A percentile compares a stretch with the other conserved stretches of the same genome.
These are phyloP conservation scores for Nicotiana sylvestris DNA, from an alignment of 257 asterid species.

Conservation along the genomic window DNA sequence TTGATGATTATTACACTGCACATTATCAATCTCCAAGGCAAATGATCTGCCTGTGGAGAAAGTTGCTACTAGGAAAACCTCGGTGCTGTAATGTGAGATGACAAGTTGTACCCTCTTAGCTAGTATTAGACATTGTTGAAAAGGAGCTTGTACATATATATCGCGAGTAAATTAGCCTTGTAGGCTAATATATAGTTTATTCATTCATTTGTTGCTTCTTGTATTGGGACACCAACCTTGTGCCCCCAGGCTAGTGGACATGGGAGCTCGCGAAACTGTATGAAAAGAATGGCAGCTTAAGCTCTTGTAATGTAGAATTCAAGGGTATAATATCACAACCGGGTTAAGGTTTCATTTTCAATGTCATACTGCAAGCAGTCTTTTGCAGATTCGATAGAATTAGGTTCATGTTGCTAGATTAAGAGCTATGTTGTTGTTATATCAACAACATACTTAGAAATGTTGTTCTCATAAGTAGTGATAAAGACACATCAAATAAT, in stretches of 20 bases:
- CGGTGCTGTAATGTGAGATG: constrained; percentile 87
- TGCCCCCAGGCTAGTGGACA: neutral
- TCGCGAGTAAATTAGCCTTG: neutral
- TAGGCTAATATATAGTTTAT: neutral
- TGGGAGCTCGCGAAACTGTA: constrained; percentile 8
- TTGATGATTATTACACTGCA: constrained; percentile 72
- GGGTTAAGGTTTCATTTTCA: neutral
- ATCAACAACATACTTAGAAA: neutral
- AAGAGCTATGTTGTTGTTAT: neutral
- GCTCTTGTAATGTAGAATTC: neutral
- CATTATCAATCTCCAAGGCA: constrained; percentile 95
- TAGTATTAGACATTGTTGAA: neutral
- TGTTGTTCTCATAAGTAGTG: neutral
- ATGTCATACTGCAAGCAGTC: too few species aligned
- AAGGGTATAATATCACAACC: neutral
- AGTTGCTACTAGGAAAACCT: constrained; percentile 57
- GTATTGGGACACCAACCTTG: neutral
- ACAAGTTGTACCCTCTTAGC: constrained; percentile 17
- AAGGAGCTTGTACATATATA: constrained; percentile 17
- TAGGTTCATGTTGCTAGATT: neutral
- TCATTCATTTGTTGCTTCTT: constrained; percentile 5
- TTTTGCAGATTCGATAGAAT: too few species aligned
- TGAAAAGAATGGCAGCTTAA: neutral
- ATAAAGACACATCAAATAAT: neutral
- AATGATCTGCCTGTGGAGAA: constrained; percentile 91